Conservation (phyloP, 331 rosid species). For the Rhamnella rubrinervis region DNA sequence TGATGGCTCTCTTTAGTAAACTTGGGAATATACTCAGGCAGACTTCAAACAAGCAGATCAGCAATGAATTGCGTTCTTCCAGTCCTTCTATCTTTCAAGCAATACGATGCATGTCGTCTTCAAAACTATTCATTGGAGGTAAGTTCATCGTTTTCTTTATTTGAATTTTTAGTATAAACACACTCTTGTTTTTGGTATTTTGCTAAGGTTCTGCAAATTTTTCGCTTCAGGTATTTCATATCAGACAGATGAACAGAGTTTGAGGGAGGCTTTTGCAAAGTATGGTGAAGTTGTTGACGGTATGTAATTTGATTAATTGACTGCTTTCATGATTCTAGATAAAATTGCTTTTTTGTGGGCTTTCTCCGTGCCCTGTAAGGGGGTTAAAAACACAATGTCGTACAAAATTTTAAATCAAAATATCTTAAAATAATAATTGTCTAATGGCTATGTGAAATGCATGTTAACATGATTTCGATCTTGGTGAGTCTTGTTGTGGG, state of each 20-base stretch:
- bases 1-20: slow-evolving; percentile 79
- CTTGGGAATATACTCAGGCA: slow-evolving; percentile 68
- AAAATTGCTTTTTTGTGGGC: neutral
- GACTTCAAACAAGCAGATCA: slow-evolving; percentile 39
- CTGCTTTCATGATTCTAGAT: neutral
- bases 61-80: slow-evolving; percentile 40
- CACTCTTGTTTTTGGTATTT: neutral
- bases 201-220: slow-evolving; percentile 6
- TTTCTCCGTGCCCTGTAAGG: no score
- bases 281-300: slow-evolving; percentile 87
- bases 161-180: neutral
- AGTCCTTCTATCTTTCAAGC: slow-evolving; percentile 54
- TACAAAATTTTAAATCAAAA: no score
- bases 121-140: slow-evolving; percentile 87
- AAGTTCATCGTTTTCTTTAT: neutral
- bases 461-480: no score
- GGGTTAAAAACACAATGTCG: no score
- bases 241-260: slow-evolving; percentile 57
- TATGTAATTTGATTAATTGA: slow-evolving; percentile 13
- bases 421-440: no score
- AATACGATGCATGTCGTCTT: slow-evolving; percentile 61
- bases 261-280: slow-evolving; percentile 65
- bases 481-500: no score
- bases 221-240: slow-evolving; percentile 58
- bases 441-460: no score